Base-by-base conservation (phyloP, 2,329 filamentous ascomycete genomes). In the Scedosporium apiospermum region DNA sequence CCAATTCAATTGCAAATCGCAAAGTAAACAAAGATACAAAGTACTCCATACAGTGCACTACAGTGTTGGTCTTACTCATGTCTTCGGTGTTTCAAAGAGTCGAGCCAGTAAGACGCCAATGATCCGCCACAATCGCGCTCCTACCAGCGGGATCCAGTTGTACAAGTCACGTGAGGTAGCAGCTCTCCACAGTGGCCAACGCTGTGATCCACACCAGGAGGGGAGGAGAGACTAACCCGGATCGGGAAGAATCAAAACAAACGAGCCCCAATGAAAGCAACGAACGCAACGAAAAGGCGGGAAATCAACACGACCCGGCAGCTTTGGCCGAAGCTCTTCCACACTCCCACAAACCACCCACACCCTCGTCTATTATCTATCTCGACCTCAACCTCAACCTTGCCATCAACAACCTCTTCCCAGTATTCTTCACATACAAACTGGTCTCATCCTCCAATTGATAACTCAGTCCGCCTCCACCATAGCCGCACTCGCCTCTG, bases 301-400 rank as follows among this genome's bases (percentile, higher is more conserved):
- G 30, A 42, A 38, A 41, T 38, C 46, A 51, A 61, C 59, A 61
- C 59, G 59, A 30, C 59, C 59, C 27, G 27, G 53, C 58, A 61
- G 49, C 42, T 51, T 51, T 58, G 23, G 42, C 59, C 26, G 26
- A 51, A 61, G 46, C 44, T 61, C 59, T 34, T 61, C 59, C 44
- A 51, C 44, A 58, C 58, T 23, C 63, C 57, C 34, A 57, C 53
- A 57, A 60, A 42, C 57, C 64, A 65, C 64, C 63, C 30, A 57
- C 61, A 46, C 21, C 55, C 51, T 46, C 46, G 46, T 57, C 53
- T 58, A 58, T 70, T 64, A 70, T 64, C 58, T 65, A 23, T 27
- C 55, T 23, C 55, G 14, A 58, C 55, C 26, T 9, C 27, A 34
- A 49, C 44, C 44, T 21, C 44, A 61, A 61, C 30, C 49, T 26